A percentile compares a stretch with the other conserved stretches of the same genome.
These are phyloP conservation scores for Penicillium soppii DNA, from an alignment of 495 filamentous ascomycete species.

Conservation along the genomic window DNA sequence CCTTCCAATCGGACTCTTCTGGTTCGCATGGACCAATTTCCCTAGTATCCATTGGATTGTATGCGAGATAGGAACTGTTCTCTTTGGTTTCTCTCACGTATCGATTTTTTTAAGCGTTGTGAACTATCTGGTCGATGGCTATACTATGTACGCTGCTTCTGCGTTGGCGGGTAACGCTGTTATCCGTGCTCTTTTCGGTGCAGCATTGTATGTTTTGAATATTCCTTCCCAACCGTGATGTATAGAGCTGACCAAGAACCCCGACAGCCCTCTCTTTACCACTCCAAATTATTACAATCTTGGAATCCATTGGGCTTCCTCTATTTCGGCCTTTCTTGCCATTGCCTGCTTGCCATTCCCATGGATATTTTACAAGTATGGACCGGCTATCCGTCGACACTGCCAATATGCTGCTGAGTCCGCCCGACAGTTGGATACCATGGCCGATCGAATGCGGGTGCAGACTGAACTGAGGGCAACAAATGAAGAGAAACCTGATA, in stretches of 20 bases:
- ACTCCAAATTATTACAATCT: conserved; percentile 62
- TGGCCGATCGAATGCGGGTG: background rate
- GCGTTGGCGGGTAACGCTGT: conserved; percentile 65
- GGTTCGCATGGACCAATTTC: conserved; percentile 61
- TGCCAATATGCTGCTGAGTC: conserved; percentile 69
- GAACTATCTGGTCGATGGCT: conserved; percentile 65
- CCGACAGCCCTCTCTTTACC: conserved; percentile 61
- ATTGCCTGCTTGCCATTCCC: conserved; percentile 68
- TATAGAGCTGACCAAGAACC: background rate
- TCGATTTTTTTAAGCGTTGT: conserved; percentile 30
- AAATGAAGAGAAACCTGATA: background rate
- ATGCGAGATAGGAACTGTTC: conserved; percentile 41
- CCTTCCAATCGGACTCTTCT: conserved; percentile 55
- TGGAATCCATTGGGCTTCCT: conserved; percentile 69
- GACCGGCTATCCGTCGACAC: conserved; percentile 51
- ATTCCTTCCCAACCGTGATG: background rate
- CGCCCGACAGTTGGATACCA: conserved; percentile 11
- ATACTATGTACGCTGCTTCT: conserved; percentile 62
- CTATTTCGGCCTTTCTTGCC: conserved; percentile 65
- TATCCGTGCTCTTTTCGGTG: conserved; percentile 51
- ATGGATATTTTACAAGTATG: conserved; percentile 66
- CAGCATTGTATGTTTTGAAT: conserved; percentile 9
- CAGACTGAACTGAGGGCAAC: background rate
- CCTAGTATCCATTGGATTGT: conserved; percentile 53
- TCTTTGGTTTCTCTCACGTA: conserved; percentile 48